Conservation (phyloP, 176 grass and related monocot genomes). For the Rhynchospora tenuis region DNA sequence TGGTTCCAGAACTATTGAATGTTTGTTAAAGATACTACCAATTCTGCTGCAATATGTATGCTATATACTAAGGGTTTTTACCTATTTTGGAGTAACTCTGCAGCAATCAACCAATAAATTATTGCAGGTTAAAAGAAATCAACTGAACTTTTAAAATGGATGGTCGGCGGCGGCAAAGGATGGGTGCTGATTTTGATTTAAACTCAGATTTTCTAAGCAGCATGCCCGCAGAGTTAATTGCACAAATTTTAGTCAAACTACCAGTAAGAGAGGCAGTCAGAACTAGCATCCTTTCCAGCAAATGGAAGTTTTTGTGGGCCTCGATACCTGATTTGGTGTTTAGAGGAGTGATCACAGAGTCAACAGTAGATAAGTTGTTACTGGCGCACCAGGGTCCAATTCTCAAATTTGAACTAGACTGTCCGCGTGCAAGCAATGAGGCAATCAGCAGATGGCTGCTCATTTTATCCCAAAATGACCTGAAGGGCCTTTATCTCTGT, state of each 20-base stretch:
- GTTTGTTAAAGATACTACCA: no score
- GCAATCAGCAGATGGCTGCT: no score
- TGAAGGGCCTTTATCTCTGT: no score
- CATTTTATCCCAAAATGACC: no score
- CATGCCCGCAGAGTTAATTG: neutral
- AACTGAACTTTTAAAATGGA: neutral
- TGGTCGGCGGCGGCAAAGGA: neutral
- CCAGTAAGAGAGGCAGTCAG: neutral
- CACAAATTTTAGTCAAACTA: neutral
- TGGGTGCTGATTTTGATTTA: neutral
- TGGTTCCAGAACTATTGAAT: no score
- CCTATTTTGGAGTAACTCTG: no score
- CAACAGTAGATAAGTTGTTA: neutral
- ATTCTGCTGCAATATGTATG: no score
- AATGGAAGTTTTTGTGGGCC: neutral
- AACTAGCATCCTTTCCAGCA: constrained; percentile 1
- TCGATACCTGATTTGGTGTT: neutral
- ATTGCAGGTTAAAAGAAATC: neutral
- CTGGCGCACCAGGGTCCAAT: neutral
- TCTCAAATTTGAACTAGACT: no score
- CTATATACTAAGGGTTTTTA: no score
- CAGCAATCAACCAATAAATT: no score
- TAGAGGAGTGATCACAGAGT: neutral
- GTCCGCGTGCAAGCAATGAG: no score
- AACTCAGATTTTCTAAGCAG: neutral